Percentiles rank a stretch among this genome's conserved stretches.
These are phyloP conservation scores for Beta vulgaris DNA, from an alignment of 148 eudicot genomes.

Conservation along the genomic window DNA sequence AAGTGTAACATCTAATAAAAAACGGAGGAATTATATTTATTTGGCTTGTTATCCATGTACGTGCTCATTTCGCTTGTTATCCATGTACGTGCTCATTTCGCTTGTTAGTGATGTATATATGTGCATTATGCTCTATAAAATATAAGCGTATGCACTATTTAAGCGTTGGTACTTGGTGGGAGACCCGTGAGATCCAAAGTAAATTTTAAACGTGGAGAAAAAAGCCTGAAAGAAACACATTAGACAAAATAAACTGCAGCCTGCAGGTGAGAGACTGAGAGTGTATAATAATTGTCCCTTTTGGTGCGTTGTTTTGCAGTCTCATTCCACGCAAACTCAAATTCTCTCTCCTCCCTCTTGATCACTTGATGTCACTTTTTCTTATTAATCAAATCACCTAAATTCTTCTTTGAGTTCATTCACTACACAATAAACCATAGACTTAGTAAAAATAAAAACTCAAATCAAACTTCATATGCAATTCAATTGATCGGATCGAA, in stretches of 20 bases:
- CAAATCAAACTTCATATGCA: not conserved
- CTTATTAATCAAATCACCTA: no score
- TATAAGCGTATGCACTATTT: no score
- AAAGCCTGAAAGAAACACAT: not conserved
- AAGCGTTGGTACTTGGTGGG: no score
- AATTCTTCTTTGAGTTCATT: not conserved
- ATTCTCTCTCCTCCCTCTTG: not conserved
- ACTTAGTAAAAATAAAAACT: not conserved
- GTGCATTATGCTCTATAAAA: no score
- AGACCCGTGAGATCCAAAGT: not conserved
- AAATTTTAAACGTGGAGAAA: not conserved
- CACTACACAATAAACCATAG: not conserved
- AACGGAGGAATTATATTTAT: no score
- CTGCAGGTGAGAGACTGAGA: no score
- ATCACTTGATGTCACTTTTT: not conserved
- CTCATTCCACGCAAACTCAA: not conserved
- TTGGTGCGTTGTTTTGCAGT: not conserved
- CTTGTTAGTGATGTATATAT: no score
- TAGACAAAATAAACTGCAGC: not conserved
- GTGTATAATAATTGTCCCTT: conserved; percentile 2
- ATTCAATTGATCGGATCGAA: conserved; percentile 15
- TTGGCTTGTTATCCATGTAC: no score
- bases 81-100: no score
- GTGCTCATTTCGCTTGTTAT: no score
- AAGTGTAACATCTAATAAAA: no score